Conservation (phyloP, 176 grass and related monocot genomes). For the barley (Hordeum vulgare) region MorexV3_pseudomolecules_assembly NC_058522.1:398030317-398030816, state of each 20-base stretch:
- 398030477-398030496: slow-evolving; percentile 70
- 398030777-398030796: slow-evolving; percentile 83
- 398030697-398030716: slow-evolving; percentile 53
- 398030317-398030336: not conserved
- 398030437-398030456: slow-evolving; percentile 20
- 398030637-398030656: slow-evolving; percentile 41
- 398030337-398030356: not conserved
- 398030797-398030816: not conserved
- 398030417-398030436: not conserved
- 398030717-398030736: slow-evolving; percentile 51
- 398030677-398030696: slow-evolving; percentile 15
- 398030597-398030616: slow-evolving; percentile 41
- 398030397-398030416: slow-evolving; percentile 19
- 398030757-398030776: slow-evolving; percentile 58
- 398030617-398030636: slow-evolving; percentile 34
- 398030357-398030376: slow-evolving; percentile 24
- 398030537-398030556: slow-evolving; percentile 42
- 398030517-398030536: not conserved
- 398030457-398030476: slow-evolving; percentile 29
- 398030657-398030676: slow-evolving; percentile 33
- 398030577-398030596: slow-evolving; percentile 72
- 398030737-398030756: slow-evolving; percentile 32
- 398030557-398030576: slow-evolving; percentile 40
- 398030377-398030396: slow-evolving; percentile 43
- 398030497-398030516: slow-evolving; percentile 37